Conservation (phyloP, 1,139 yeast species). For the Hemisphaericaspora xylanilytica region DNA sequence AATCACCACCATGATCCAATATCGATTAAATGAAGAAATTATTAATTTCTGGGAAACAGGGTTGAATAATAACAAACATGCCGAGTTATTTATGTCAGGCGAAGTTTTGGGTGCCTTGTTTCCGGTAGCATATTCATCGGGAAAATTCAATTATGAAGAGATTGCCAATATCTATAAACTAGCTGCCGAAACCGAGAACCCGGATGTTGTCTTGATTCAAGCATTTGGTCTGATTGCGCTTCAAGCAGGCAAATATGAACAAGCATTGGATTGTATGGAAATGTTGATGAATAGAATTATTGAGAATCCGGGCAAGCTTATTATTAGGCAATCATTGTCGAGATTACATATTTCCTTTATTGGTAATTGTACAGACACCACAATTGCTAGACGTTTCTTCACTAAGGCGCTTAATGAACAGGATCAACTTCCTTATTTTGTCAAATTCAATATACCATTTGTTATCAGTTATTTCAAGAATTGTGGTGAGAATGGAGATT, state of each 20-base stretch:
- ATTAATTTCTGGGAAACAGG: conserved; percentile 45
- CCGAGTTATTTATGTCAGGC: conserved; percentile 42
- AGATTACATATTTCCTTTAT: conserved; percentile 78
- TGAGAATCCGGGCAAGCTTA: conserved; percentile 15
- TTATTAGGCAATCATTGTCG: conserved; percentile 29
- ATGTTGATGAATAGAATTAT: conserved; percentile 32
- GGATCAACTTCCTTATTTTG: background rate
- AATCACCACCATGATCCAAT: conserved; percentile 21
- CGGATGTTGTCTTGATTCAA: conserved; percentile 18
- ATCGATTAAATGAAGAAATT: conserved; percentile 33
- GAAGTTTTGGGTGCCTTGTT: conserved; percentile 68
- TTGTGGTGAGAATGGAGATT: background rate
- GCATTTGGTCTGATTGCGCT: conserved; percentile 44
- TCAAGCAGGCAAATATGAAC: conserved; percentile 37
- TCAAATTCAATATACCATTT: background rate
- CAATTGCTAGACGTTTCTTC: background rate
- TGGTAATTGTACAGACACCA: conserved; percentile 55
- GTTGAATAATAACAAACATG: conserved; percentile 31
- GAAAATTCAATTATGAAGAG: conserved; percentile 62
- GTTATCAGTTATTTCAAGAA: background rate
- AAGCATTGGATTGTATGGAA: conserved; percentile 43
- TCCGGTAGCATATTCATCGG: conserved; percentile 63
- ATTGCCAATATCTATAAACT: conserved; percentile 36
- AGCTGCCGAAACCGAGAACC: conserved; percentile 23
- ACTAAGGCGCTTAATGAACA: background rate